Percentiles rank a stretch among this genome's conserved stretches.
These are phyloP conservation scores for Cupressus sempervirens DNA, from an alignment of 75 land plant genomes.

Conservation along the genomic window DNA sequence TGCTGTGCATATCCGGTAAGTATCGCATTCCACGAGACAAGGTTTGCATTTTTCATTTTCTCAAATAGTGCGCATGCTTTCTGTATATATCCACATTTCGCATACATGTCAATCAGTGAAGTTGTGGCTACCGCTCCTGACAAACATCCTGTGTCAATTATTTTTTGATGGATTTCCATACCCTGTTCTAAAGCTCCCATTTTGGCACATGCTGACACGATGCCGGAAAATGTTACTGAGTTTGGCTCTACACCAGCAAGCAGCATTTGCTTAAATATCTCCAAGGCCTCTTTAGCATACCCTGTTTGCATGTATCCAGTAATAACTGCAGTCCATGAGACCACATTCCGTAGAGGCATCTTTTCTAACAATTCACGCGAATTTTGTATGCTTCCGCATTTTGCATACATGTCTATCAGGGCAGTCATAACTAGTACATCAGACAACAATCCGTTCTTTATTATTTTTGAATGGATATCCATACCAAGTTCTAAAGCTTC, in stretches of 20 bases:
- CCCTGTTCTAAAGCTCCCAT: conserved; percentile 16
- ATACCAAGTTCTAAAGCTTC: conserved; percentile 14
- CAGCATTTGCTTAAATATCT: conserved; percentile 20
- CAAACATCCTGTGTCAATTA: conserved; percentile 9
- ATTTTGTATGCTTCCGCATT: conserved; percentile 17
- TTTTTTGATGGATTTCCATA: conserved; percentile 17
- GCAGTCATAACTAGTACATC: conserved; percentile 12
- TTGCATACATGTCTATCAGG: conserved; percentile 26
- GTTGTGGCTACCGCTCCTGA: conserved; percentile 9
- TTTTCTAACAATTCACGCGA: conserved; percentile 15
- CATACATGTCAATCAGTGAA: conserved; percentile 21
- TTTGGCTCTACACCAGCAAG: conserved; percentile 5
- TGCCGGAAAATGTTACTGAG: conserved; percentile 7
- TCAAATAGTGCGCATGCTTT: conserved; percentile 7
- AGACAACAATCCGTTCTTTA: conserved; percentile 8
- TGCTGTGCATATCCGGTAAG: conserved; percentile 33
- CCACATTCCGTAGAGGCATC: background rate
- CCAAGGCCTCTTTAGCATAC: conserved; percentile 6
- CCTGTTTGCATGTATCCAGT: conserved; percentile 24
- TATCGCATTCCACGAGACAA: conserved; percentile 13
- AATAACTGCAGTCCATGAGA: conserved; percentile 26
- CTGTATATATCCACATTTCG: conserved; percentile 9
- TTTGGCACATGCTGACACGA: conserved; percentile 18
- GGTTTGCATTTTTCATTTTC: background rate
- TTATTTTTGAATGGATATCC: conserved; percentile 11